These are phyloP conservation scores for Botrytis porri DNA, from an alignment of 2,329 filamentous ascomycete genomes.

Conservation along the genomic window DNA sequence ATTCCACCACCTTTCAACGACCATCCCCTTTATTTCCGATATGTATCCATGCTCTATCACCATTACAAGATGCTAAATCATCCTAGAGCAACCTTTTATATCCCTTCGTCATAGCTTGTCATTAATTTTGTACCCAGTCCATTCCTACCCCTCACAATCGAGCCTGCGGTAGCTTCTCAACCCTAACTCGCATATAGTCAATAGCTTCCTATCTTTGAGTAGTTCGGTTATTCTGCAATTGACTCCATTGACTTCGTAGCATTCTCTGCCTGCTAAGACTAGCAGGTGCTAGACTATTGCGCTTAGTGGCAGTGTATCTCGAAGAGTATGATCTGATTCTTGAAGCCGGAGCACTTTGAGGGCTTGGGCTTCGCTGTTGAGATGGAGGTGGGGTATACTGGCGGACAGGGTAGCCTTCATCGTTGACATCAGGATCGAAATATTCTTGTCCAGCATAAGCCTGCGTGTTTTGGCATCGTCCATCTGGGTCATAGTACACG, in stretches of 20 bases:
- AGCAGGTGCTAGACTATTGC: not conserved
- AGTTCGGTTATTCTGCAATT: not conserved
- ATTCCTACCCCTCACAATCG: rapidly evolving
- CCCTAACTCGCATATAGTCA: no score
- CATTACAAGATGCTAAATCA: not conserved
- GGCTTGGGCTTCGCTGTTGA: not conserved
- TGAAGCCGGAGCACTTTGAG: no score
- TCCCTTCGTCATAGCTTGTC: no score
- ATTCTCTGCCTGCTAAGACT: not conserved
- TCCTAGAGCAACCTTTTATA: not conserved
- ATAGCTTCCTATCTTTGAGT: not conserved
- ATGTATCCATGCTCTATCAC: rapidly evolving
- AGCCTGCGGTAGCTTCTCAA: not conserved
- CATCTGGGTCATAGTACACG: not conserved
- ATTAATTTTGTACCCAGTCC: rapidly evolving
- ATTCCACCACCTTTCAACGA: not conserved
- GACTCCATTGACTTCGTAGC: not conserved
- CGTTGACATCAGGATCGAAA: no score
- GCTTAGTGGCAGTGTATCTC: not conserved
- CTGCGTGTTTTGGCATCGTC: not conserved
- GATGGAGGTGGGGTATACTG: not conserved
- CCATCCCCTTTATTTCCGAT: not conserved
- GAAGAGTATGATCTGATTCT: not conserved
- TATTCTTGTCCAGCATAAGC: not conserved
- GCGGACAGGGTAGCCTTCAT: not conserved